Conservation (phyloP, 163 green algal species). For the Scenedesmus sp. region DNA sequence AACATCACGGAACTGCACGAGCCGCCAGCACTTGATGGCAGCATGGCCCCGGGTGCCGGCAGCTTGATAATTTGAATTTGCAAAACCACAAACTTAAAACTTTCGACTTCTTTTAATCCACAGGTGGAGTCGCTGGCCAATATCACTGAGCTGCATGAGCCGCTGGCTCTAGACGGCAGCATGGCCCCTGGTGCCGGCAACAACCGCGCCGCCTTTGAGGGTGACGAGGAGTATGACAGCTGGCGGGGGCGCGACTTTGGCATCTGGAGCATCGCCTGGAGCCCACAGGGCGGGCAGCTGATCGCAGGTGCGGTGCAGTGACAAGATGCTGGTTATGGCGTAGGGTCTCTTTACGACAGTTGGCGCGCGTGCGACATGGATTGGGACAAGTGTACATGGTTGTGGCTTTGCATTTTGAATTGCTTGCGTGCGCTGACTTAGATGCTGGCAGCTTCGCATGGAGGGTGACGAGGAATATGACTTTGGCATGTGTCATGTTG, state of each 20-base stretch:
- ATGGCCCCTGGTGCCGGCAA: background rate
- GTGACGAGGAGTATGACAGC: slow-evolving; percentile 11
- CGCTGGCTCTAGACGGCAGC: slow-evolving; percentile 64
- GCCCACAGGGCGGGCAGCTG: slow-evolving; percentile 68
- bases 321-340: no score
- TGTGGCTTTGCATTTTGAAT: no score
- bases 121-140: slow-evolving; percentile 77
- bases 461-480: no score
- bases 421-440: no score
- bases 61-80: background rate
- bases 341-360: no score
- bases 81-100: background rate
- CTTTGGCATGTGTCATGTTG: no score
- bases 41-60: background rate
- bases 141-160: slow-evolving; percentile 88
- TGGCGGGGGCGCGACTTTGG: slow-evolving; percentile 47
- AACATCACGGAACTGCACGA: slow-evolving; percentile 89
- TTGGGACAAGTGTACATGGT: no score
- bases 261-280: slow-evolving; percentile 78
- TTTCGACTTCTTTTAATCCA: background rate
- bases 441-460: no score
- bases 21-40: slow-evolving; percentile 2
- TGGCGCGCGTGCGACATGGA: no score
- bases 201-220: slow-evolving; percentile 12
- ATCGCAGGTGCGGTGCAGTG: slow-evolving; percentile 64